Evolutionary conservation across 2,329 filamentous ascomycete species (phyloP), one percentile per base, ranked within the genome.

Genomic region (Fusarium concolor): DNA sequence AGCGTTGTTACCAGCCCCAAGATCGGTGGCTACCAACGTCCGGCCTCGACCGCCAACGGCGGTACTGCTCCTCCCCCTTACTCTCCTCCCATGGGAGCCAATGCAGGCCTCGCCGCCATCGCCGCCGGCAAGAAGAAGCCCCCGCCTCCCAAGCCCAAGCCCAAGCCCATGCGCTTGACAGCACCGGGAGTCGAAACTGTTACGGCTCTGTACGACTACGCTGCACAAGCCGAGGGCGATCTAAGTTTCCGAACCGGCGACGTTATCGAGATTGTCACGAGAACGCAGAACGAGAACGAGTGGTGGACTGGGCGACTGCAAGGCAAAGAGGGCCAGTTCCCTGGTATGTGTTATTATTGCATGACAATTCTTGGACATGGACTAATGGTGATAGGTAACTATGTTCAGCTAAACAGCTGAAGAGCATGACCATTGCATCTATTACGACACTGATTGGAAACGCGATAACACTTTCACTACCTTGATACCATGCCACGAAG

Each of bases 201-300:
- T 33, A 97, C 94, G 4, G 96, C 96, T 10, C 81, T 99, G 65
- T 99, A 97, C 79, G 96, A 98, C 76, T 99, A 97, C 76, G 93
- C 97, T 65, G 96, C 96, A 8, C 94, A 98, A 77, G 94, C 95
- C 2, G 94, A 97, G 68, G 94, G 94, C 5, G 96, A 99, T 77
- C 82, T 99, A 66, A 97, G 92, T 74, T 99, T 99, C 81, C 87
- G 86, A 18, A 89, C 93, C 0, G 94, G 95, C 7, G 96, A 99
- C 65, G 82, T 91, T 6, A 98, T 99, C 74, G 94, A 98, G 78
- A 94, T 99, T 71, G 78, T 96, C 4, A 86, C 85, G 62, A 87
- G 92, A 71, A 97, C 93, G n/a, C 85, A 87, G 66, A 97, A 97
- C 74, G 90, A 93, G 51, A 98, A 99, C 72, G 96, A 99, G 79